phyloP scores from a whole-genome alignment of 1,139 yeast genomes.

The Magnusiomyces paraingens region DNA sequence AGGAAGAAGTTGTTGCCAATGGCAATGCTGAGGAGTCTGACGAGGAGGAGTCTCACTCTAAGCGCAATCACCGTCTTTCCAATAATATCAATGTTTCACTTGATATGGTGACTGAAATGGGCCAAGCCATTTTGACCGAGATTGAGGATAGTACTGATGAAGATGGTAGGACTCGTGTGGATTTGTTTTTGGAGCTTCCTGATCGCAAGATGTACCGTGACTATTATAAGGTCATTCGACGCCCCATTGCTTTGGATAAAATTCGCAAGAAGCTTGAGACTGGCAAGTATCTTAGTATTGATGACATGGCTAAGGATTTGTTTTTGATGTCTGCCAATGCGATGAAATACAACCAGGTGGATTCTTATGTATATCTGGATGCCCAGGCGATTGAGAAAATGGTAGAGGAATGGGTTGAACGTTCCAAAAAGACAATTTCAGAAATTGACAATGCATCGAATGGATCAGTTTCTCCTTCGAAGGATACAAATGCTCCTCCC shows the following conservation, averaged over 20 bases:
- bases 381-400: slow-evolving; percentile 51
- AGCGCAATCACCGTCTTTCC: slow-evolving; percentile 1
- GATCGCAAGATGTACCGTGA: slow-evolving; percentile 75
- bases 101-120: neutral
- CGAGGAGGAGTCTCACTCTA: slow-evolving; percentile 1
- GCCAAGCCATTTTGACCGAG: slow-evolving; percentile 9
- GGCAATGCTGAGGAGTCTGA: slow-evolving; percentile 11
- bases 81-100: neutral
- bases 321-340: slow-evolving; percentile 82
- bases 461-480: no score
- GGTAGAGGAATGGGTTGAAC: slow-evolving; percentile 18
- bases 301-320: slow-evolving; percentile 64
- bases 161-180: slow-evolving; percentile 36
- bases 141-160: slow-evolving; percentile 19
- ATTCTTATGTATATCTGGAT: slow-evolving; percentile 74
- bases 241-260: slow-evolving; percentile 75
- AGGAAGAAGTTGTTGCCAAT: slow-evolving; percentile 13
- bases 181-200: slow-evolving; percentile 40
- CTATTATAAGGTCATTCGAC: slow-evolving; percentile 68
- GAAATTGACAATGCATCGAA: neutral
- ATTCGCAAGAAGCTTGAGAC: slow-evolving; percentile 52
- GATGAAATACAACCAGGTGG: slow-evolving; percentile 79
- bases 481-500: no score
- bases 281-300: slow-evolving; percentile 47
- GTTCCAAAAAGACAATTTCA: neutral